Conservation (phyloP, 2,329 filamentous ascomycete genomes). For the Coniochaeta sp. region DNA sequence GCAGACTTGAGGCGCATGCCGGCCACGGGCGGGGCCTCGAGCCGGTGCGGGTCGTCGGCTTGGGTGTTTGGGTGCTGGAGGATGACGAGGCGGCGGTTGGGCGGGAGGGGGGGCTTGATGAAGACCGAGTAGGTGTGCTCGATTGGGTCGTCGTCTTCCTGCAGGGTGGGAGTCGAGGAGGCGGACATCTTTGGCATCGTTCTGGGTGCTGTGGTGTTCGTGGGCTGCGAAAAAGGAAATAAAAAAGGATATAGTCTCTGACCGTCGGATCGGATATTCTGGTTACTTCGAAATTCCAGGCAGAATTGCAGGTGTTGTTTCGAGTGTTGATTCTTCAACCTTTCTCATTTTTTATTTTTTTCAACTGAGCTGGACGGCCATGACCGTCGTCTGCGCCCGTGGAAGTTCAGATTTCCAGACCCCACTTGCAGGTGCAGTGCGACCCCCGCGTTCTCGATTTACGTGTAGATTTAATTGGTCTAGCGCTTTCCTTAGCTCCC, state of each 20-base stretch:
- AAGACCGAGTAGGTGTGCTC: slow-evolving; percentile 75
- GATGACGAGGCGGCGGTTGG: slow-evolving; percentile 62
- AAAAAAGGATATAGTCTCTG: too few species aligned
- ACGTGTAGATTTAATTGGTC: too few species aligned
- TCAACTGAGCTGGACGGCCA: too few species aligned
- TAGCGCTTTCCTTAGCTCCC: too few species aligned
- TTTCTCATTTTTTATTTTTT: too few species aligned
- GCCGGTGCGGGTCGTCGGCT: slow-evolving; percentile 40
- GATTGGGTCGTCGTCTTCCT: slow-evolving; percentile 56
- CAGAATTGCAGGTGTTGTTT: too few species aligned
- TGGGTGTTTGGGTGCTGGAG: slow-evolving; percentile 83
- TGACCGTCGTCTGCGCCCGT: background rate
- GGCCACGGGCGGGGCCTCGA: slow-evolving; percentile 57
- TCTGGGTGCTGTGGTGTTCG: background rate
- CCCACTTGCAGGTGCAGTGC: too few species aligned
- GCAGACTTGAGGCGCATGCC: slow-evolving; percentile 75
- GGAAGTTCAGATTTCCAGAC: background rate
- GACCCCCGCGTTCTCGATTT: background rate
- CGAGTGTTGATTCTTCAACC: too few species aligned
- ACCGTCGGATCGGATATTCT: too few species aligned
- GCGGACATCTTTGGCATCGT: background rate
- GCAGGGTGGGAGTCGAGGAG: background rate
- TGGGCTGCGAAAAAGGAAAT: background rate
- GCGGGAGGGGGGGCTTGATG: slow-evolving; percentile 65
- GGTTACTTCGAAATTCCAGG: too few species aligned